Percentiles rank a stretch among this genome's conserved stretches.
Evolutionary conservation across 1,139 yeast genomes (phyloP).

Genomic region (Meyerozyma smithsonii): DNA sequence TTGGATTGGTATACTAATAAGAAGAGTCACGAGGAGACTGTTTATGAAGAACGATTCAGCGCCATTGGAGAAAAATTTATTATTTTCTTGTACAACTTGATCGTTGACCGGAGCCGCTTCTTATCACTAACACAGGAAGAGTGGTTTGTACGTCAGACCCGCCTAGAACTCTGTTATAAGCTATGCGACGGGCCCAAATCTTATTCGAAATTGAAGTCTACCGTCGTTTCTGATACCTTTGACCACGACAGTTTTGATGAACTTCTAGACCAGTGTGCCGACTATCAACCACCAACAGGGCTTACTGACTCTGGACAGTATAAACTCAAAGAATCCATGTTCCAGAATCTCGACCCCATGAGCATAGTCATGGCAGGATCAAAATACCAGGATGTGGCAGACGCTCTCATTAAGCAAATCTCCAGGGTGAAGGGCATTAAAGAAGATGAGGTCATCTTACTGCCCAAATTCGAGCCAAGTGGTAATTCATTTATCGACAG

Average conservation of each 20-base stretch:
- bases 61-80: conserved; percentile 51
- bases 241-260: conserved; percentile 35
- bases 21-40: conserved; percentile 31
- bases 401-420: conserved; percentile 24
- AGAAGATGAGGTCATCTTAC: conserved; percentile 38
- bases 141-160: conserved; percentile 21
- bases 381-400: conserved; percentile 30
- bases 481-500: conserved; percentile 35
- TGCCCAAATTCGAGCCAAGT: conserved; percentile 27
- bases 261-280: conserved; percentile 34
- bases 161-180: conserved; percentile 38
- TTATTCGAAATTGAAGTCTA: conserved; percentile 44
- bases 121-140: conserved; percentile 22
- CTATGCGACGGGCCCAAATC: conserved; percentile 51
- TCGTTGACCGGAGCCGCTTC: conserved; percentile 52
- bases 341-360: conserved; percentile 33
- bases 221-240: conserved; percentile 30
- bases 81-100: conserved; percentile 49
- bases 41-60: conserved; percentile 55
- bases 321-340: conserved; percentile 39
- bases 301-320: conserved; percentile 39
- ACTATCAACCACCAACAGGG: conserved; percentile 38
- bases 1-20: conserved; percentile 46
- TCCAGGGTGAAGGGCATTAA: conserved; percentile 26
- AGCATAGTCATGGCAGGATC: conserved; percentile 32